phyloP scores from a whole-genome alignment of 805 yeast genomes.

The Torulaspora microellipsoides region DNA sequence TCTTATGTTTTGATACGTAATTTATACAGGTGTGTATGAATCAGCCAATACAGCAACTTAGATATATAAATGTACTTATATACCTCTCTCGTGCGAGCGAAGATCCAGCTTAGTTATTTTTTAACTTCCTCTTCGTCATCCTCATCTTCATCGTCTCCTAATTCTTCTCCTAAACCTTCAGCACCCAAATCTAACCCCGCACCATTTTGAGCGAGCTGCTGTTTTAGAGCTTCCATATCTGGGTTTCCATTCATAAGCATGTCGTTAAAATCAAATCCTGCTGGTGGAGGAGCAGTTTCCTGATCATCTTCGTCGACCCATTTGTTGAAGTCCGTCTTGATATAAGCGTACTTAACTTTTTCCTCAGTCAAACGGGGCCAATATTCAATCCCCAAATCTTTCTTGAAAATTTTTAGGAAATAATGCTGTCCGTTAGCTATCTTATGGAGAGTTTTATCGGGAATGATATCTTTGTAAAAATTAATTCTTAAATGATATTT shows the following conservation, averaged over 20 bases:
- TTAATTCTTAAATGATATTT: slow-evolving; percentile 65
- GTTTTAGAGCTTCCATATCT: slow-evolving; percentile 38
- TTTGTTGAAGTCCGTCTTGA: slow-evolving; percentile 92
- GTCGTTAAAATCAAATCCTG: slow-evolving; percentile 37
- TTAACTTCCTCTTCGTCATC: slow-evolving; percentile 23
- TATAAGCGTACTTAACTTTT: slow-evolving; percentile 69
- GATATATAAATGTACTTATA: background rate
- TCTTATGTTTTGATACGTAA: too few relatives aligned
- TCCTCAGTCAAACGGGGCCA: slow-evolving; percentile 96
- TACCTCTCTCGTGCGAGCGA: background rate
- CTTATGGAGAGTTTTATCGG: slow-evolving; percentile 53
- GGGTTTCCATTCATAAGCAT: slow-evolving; percentile 16
- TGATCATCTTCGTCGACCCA: slow-evolving; percentile 99
- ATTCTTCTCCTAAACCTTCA: slow-evolving; percentile 18
- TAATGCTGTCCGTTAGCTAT: slow-evolving; percentile 50
- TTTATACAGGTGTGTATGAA: too few relatives aligned
- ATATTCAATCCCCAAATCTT: slow-evolving; percentile 63
- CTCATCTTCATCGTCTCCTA: slow-evolving; percentile 27
- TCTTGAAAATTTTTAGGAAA: slow-evolving; percentile 64
- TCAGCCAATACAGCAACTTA: too few relatives aligned
- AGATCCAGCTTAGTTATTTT: background rate
- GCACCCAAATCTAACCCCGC: slow-evolving; percentile 35
- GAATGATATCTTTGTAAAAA: slow-evolving; percentile 70
- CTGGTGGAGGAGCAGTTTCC: slow-evolving; percentile 41
- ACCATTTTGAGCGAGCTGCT: slow-evolving; percentile 28